Conservation (phyloP, 1,284 basidiomycete species). For the Salmacisia buchloeana region DNA sequence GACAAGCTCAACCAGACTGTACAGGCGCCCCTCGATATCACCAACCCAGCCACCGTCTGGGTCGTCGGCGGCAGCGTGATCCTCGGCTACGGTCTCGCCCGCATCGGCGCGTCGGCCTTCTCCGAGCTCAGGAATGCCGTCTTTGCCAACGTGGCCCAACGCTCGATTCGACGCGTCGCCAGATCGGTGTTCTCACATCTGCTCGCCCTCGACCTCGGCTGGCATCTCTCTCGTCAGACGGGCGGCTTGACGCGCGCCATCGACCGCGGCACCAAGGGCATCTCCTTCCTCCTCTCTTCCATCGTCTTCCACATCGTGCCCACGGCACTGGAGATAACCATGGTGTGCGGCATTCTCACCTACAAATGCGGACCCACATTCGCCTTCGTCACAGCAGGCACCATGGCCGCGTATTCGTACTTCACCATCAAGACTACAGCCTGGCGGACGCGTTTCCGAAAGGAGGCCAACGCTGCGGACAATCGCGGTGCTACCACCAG, state of each 20-base stretch:
- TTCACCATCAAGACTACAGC: slow-evolving; percentile 92
- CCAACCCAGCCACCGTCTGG: slow-evolving; percentile 76
- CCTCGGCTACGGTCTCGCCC: slow-evolving; percentile 83
- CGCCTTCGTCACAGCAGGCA: slow-evolving; percentile 78
- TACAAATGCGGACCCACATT: slow-evolving; percentile 97
- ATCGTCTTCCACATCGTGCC: slow-evolving; percentile 93
- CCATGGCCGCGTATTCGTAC: slow-evolving; percentile 90
- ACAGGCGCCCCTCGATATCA: slow-evolving; percentile 60
- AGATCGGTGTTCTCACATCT: slow-evolving; percentile 88
- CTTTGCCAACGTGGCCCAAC: slow-evolving; percentile 91
- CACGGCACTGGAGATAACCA: slow-evolving; percentile 87
- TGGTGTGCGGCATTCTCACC: slow-evolving; percentile 94
- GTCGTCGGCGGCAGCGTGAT: slow-evolving; percentile 81
- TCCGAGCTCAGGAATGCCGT: slow-evolving; percentile 90
- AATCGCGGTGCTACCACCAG: slow-evolving; percentile 90
- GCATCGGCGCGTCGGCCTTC: slow-evolving; percentile 82
- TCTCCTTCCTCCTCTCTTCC: slow-evolving; percentile 87
- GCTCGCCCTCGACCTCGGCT: slow-evolving; percentile 80
- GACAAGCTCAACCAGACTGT: slow-evolving; percentile 67
- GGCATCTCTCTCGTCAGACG: slow-evolving; percentile 88
- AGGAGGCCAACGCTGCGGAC: slow-evolving; percentile 91
- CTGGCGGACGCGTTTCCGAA: slow-evolving; percentile 92
- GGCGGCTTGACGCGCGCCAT: slow-evolving; percentile 93
- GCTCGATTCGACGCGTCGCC: slow-evolving; percentile 87
- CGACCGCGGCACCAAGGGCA: slow-evolving; percentile 94